Conservation (phyloP, 139 green algal genomes). For the Haematococcus sp. region DNA sequence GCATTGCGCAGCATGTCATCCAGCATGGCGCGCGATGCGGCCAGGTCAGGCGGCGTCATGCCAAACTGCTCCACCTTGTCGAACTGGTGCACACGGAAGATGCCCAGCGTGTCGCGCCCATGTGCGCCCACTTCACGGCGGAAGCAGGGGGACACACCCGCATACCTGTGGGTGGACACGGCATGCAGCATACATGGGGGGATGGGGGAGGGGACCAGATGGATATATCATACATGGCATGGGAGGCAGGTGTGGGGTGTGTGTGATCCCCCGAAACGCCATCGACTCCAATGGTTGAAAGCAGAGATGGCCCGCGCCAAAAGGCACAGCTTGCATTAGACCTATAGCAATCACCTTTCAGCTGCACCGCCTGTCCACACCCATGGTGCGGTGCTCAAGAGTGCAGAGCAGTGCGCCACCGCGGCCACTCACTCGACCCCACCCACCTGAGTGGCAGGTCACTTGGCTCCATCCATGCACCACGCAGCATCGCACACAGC, state of each 20-base stretch:
- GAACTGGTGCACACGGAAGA: constrained; percentile 93
- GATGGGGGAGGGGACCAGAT: too few species aligned
- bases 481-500: constrained; percentile 83
- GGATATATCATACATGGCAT: too few species aligned
- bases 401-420: neutral
- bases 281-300: too few species aligned
- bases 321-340: too few species aligned
- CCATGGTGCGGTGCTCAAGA: too few species aligned
- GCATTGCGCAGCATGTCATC: constrained; percentile 97
- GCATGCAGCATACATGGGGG: too few species aligned
- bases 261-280: too few species aligned
- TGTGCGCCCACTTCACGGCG: constrained; percentile 86
- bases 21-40: constrained; percentile 85
- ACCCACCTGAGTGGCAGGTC: constrained; percentile 50
- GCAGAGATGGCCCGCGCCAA: too few species aligned
- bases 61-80: constrained; percentile 99
- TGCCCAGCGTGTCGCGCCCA: constrained; percentile 79
- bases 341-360: too few species aligned
- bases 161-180: constrained; percentile 7
- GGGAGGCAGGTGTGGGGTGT: too few species aligned
- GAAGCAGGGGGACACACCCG: constrained; percentile 12
- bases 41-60: constrained; percentile 75
- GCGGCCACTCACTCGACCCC: too few species aligned
- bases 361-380: too few species aligned
- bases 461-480: constrained; percentile 82